Percentiles rank a stretch among this genome's conserved stretches.
These are phyloP conservation scores for Rhodamnia rubescens DNA, from an alignment of 345 rosid genomes.

Conservation along the genomic window DNA sequence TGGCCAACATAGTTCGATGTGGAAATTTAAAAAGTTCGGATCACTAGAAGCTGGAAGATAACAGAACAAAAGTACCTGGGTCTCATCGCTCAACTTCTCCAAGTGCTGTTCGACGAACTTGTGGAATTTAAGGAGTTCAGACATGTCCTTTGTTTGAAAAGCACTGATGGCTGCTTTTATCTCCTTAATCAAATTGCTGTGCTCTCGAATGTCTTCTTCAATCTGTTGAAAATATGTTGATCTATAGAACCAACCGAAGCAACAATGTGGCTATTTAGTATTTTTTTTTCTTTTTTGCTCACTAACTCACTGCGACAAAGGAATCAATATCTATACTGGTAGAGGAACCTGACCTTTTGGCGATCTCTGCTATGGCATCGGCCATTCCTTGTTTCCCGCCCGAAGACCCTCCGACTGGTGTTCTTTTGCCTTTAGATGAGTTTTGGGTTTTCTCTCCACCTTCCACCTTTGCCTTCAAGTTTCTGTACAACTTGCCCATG, in stretches of 20 bases:
- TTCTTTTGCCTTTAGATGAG: constrained; percentile 6
- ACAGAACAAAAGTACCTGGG: constrained; percentile 25
- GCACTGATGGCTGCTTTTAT: constrained; percentile 26
- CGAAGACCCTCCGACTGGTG: constrained; percentile 6
- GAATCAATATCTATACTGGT: background rate
- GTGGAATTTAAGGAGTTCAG: constrained; percentile 44
- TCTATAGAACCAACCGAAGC: constrained; percentile 9
- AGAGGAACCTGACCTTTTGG: constrained; percentile 35
- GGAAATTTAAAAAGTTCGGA: background rate
- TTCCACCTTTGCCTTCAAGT: constrained; percentile 53
- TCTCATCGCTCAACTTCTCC: constrained; percentile 52
- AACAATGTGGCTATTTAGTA: background rate
- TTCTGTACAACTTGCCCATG: constrained; percentile 34
- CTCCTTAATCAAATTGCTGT: constrained; percentile 26
- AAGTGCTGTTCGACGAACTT: constrained; percentile 30
- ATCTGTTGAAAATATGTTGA: constrained; percentile 62
- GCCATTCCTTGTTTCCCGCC: constrained; percentile 53
- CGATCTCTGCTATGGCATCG: constrained; percentile 61
- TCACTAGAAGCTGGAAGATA: background rate
- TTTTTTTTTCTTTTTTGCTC: background rate
- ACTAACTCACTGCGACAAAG: background rate
- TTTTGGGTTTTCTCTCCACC: constrained; percentile 22
- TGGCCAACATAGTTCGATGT: background rate
- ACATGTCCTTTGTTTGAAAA: constrained; percentile 45
- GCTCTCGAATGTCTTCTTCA: constrained; percentile 45